Evolutionary conservation across 257 asterid genomes (phyloP), one percentile per base, ranked within the genome.

Genomic region (Lithospermum erythrorhizon): DNA sequence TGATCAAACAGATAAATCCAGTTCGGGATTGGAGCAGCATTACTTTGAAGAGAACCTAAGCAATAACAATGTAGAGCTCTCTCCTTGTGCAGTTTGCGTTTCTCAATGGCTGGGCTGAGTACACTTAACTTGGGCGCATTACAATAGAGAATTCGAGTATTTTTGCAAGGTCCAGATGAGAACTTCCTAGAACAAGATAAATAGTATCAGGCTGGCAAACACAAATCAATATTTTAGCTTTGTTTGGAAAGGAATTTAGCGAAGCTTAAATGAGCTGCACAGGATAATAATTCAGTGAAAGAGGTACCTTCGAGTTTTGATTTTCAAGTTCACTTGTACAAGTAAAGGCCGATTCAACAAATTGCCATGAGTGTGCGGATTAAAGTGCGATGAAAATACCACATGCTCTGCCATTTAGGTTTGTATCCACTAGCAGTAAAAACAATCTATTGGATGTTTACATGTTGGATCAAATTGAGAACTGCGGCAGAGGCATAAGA

Each of bases 1-100:
- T 82, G 96, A 64, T 82, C 89, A 67, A 79, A 69, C 58, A 78
- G 62, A 59, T 87, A 83, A 57, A 88, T 77, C 96, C 94, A 91
- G 11, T 75, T 84, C 64, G 79, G 55, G 61, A 66, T 13, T 61
- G 70, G 35, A 27, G 70, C 77, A 80, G 55, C 73, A 72, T 76
- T 78, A 75, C 78, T 76, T 59, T 79, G 61, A 49, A 68, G 63
- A 62, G 90, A 65, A 75, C 83, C 78, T 67, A 82, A 68, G 79
- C 81, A 84, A 70, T 61, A 63, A 67, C 86, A 81, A 61, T 66
- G 76, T 53, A 60, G 61, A 37, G 57, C 61, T 63, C 61, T 76
- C 63, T 66, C 77, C 65, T 59, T 56, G 67, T 57, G 59, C 49
- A 66, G 59, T 67, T 61, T 61, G 66, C 72, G 65, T 57, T 63